Conservation (phyloP, 2,329 filamentous ascomycete genomes). For the Plectosphaerella cucumerina region DNA sequence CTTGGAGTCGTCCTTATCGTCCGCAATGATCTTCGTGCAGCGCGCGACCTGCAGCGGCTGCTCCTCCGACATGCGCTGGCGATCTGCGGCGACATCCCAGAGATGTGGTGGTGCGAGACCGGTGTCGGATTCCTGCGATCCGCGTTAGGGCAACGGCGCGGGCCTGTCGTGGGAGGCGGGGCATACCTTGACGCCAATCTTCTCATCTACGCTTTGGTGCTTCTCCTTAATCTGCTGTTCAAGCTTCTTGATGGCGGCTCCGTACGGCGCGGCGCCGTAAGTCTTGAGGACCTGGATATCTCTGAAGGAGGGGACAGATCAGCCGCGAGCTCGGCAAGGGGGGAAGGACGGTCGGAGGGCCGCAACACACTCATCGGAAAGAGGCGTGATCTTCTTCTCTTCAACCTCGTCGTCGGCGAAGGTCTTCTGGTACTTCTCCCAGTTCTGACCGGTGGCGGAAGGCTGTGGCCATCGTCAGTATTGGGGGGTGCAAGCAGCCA, state of each 20-base stretch:
- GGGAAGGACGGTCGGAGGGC: slow-evolving; percentile 17
- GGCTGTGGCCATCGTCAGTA: slow-evolving; percentile 59
- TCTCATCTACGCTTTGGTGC: slow-evolving; percentile 96
- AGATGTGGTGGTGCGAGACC: slow-evolving; percentile 96
- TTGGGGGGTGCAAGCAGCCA: slow-evolving; percentile 10
- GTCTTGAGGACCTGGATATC: slow-evolving; percentile 99
- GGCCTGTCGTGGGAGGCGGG: background rate
- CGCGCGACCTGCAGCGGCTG: slow-evolving; percentile 95
- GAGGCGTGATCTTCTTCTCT: slow-evolving; percentile 98
- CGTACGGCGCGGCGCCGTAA: slow-evolving; percentile 95
- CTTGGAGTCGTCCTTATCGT: slow-evolving; percentile 94
- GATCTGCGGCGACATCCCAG: slow-evolving; percentile 96
- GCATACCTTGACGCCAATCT: slow-evolving; percentile 80
- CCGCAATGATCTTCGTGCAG: slow-evolving; percentile 98
- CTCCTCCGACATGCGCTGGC: slow-evolving; percentile 97
- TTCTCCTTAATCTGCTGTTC: slow-evolving; percentile 99
- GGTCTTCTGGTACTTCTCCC: slow-evolving; percentile 99
- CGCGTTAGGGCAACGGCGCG: slow-evolving; percentile 13
- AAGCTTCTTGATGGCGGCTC: slow-evolving; percentile 88
- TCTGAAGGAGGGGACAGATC: slow-evolving; percentile 44
- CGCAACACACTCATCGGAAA: slow-evolving; percentile 83
- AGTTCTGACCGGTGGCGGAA: slow-evolving; percentile 87
- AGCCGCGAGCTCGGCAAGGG: background rate
- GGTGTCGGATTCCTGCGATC: slow-evolving; percentile 84
- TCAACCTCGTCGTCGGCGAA: slow-evolving; percentile 95